Conservation (phyloP, 352 stramenopile genomes). For the Bremia lactucae region DNA sequence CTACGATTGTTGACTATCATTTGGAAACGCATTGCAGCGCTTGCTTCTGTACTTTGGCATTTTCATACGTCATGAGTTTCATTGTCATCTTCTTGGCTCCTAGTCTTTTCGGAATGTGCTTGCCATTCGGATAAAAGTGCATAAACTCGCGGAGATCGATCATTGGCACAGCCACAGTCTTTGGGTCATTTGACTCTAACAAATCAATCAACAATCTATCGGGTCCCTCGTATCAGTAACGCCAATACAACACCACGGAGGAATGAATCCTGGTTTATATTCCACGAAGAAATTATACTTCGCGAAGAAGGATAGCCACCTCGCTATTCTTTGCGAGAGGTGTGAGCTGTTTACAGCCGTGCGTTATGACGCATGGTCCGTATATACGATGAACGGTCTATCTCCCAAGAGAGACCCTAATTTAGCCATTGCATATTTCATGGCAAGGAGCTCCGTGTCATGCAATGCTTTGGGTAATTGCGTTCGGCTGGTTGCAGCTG, state of each 20-base stretch:
- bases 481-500: too few relatives aligned
- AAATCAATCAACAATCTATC: slow-evolving; percentile 89
- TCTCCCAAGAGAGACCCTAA: too few relatives aligned
- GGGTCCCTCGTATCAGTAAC: not conserved
- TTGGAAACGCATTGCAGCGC: slow-evolving; percentile 95
- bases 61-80: slow-evolving; percentile 94
- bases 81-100: slow-evolving; percentile 95
- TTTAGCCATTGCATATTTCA: too few relatives aligned
- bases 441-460: too few relatives aligned
- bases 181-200: slow-evolving; percentile 87
- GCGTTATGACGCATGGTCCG: too few relatives aligned
- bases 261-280: too few relatives aligned
- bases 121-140: slow-evolving; percentile 95
- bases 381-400: too few relatives aligned
- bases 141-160: slow-evolving; percentile 97
- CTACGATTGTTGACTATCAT: slow-evolving; percentile 99
- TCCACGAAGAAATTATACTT: too few relatives aligned
- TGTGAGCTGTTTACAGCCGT: too few relatives aligned
- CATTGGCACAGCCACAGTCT: slow-evolving; percentile 91
- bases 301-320: too few relatives aligned
- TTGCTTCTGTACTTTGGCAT: slow-evolving; percentile 95
- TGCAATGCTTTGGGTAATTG: too few relatives aligned
- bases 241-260: not conserved
- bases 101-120: slow-evolving; percentile 91
- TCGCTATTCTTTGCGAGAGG: too few relatives aligned